Conservation (phyloP, 148 eudicot species). For the Selenicereus undatus region DNA sequence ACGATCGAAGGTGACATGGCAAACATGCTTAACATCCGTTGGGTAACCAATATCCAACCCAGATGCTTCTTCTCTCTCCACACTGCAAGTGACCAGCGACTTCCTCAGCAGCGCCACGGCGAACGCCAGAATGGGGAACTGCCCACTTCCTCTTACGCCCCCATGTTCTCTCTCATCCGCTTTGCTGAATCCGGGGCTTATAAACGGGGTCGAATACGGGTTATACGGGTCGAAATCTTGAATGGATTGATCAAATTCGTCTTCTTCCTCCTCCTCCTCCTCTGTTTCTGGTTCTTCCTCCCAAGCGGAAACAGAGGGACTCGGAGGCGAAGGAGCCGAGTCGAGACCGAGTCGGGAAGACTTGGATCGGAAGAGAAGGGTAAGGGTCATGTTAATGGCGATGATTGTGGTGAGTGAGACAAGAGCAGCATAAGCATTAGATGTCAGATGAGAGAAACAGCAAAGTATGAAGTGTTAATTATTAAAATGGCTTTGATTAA, state of each 20-base stretch:
- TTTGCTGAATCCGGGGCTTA: conserved; percentile 19
- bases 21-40: conserved; percentile 67
- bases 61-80: conserved; percentile 46
- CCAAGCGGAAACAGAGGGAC: conserved; percentile 24
- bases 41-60: conserved; percentile 73
- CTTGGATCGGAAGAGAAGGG: conserved; percentile 68
- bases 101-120: conserved; percentile 52
- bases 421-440: background rate
- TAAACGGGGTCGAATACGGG: conserved; percentile 37
- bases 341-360: conserved; percentile 41
- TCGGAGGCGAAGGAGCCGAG: conserved; percentile 19
- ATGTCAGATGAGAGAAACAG: background rate
- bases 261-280: conserved; percentile 14
- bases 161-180: background rate
- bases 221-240: conserved; percentile 11
- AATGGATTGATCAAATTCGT: conserved; percentile 24
- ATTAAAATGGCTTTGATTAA: background rate
- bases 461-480: background rate
- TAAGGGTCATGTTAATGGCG: conserved; percentile 30
- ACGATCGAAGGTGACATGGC: conserved; percentile 86
- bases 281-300: background rate
- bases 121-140: conserved; percentile 42
- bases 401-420: background rate
- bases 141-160: conserved; percentile 7
- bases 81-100: conserved; percentile 74